Evolutionary conservation across 345 rosid species (phyloP).

Genomic region (Citrus maxima): DNA sequence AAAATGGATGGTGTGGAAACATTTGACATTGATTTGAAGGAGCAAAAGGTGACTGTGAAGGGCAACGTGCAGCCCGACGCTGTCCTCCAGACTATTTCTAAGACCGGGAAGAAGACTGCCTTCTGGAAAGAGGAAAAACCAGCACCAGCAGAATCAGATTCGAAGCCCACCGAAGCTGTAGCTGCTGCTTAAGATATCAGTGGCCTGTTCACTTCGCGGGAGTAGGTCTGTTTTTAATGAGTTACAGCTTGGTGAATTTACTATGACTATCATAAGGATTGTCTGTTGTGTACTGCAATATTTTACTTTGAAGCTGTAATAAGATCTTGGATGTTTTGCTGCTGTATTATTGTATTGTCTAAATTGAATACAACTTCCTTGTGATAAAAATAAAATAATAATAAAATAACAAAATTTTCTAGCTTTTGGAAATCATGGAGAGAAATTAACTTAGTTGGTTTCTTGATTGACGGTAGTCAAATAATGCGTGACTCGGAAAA

Average conservation of each 20-base stretch:
- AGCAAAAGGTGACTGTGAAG: conserved; percentile 82
- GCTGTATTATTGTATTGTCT: not conserved
- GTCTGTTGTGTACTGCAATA: not conserved
- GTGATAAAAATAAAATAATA: no score
- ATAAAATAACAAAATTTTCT: no score
- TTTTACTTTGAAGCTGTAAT: conserved; percentile 1
- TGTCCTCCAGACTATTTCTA: conserved; percentile 74
- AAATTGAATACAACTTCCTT: not conserved
- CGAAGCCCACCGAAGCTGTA: conserved; percentile 31
- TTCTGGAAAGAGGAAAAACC: conserved; percentile 73
- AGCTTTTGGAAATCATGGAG: no score
- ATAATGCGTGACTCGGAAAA: no score
- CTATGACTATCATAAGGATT: conserved; percentile 1
- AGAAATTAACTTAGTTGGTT: no score
- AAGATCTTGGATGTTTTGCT: conserved; percentile 8
- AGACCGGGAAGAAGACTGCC: conserved; percentile 74
- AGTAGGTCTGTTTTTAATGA: not conserved
- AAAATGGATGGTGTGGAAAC: conserved; percentile 93
- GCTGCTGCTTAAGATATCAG: conserved; percentile 27
- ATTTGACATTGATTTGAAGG: conserved; percentile 66
- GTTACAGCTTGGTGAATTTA: conserved; percentile 5
- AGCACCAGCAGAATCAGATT: conserved; percentile 29
- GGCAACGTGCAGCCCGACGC: conserved; percentile 80
- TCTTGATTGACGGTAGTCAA: no score
- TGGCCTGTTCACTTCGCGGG: not conserved